Base-by-base conservation (phyloP, 2,329 filamentous ascomycete species). In the Aspergillus sojae region DNA sequence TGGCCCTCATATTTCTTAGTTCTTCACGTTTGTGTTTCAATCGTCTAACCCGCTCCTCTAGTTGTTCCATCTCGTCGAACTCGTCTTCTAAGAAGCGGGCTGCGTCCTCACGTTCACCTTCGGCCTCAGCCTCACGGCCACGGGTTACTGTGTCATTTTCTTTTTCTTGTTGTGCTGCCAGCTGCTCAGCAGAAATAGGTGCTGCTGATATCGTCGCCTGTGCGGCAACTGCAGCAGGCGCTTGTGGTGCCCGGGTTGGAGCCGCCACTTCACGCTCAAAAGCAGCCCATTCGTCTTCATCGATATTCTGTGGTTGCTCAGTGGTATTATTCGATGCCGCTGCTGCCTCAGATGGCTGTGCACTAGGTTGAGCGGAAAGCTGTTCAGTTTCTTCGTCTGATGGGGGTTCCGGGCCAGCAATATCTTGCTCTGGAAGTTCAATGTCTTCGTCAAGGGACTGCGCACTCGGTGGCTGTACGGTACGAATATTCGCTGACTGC, bases 241-340 rank as follows among this genome's bases (percentile, higher is more conserved):
- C 66, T 50, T 77, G 71, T 19, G 70, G 71, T 50, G 67, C 65
- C 61, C 76, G 76, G 10, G 78, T 77, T 57, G 79, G 76, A 46
- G 75, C 80, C 9, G 88, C 90, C 61, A 96, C 88, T 60, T 96
- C 92, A 3, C 91, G 91, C 75, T 97, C 90, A 74, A 96, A 96
- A 10, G 92, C 91, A 2, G 91, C 90, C 91, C 91, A 95, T 77
- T 95, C 91, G 60, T 89, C 87, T 72, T 96, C 92, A 74, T 94
- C 88, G 10, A 92, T 79, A 5, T 59, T 34, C 55, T 74, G 60
- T 14, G 63, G 30, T 11, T 68, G 48, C 58, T 67, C 46, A 46
- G 60, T 21, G 57, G 61, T 26, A 56, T 60, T 60, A 62, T 58
- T 52, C 28, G 58, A 43, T 34, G 62, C 26, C 55, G 58, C 54